Evolutionary conservation across 768 basidiomycete genomes (phyloP).

Genomic region (Termitomyces sp.): DNA sequence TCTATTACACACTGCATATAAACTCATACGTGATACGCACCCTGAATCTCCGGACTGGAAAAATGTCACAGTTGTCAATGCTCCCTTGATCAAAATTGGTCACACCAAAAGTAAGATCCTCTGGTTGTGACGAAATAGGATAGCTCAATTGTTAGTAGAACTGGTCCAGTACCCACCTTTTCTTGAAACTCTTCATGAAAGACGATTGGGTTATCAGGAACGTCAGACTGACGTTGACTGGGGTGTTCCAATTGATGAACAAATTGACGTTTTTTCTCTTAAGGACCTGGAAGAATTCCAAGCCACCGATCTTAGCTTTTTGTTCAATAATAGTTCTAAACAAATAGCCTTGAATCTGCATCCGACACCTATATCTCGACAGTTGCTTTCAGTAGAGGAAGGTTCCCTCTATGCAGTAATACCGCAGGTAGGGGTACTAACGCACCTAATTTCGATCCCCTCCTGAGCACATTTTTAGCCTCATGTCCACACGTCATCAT

Average conservation of each 20-base stretch:
- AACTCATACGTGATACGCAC: neutral
- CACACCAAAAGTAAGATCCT: neutral
- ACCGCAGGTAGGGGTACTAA: conserved; percentile 36
- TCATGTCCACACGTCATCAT: conserved; percentile 28
- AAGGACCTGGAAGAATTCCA: conserved; percentile 40
- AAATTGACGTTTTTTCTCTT: conserved; percentile 31
- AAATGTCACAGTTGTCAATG: neutral
- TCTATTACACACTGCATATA: neutral
- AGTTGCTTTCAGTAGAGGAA: conserved; percentile 19
- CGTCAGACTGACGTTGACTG: conserved; percentile 27
- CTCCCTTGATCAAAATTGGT: neutral
- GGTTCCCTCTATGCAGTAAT: conserved; percentile 32
- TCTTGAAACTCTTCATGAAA: neutral
- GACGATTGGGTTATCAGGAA: neutral
- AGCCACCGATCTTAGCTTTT: conserved; percentile 24
- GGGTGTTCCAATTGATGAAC: conserved; percentile 26
- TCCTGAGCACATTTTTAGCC: conserved; percentile 22
- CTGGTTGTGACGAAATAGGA: no score
- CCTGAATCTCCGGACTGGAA: neutral
- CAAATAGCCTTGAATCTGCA: neutral
- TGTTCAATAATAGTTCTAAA: neutral
- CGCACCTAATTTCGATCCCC: conserved; percentile 14
- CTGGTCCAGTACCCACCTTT: conserved; percentile 9
- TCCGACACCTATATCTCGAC: neutral
- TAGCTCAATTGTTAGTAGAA: neutral